phyloP scores from a whole-genome alignment of 352 stramenopile genomes.

The Globisporangium spinosum region DNA sequence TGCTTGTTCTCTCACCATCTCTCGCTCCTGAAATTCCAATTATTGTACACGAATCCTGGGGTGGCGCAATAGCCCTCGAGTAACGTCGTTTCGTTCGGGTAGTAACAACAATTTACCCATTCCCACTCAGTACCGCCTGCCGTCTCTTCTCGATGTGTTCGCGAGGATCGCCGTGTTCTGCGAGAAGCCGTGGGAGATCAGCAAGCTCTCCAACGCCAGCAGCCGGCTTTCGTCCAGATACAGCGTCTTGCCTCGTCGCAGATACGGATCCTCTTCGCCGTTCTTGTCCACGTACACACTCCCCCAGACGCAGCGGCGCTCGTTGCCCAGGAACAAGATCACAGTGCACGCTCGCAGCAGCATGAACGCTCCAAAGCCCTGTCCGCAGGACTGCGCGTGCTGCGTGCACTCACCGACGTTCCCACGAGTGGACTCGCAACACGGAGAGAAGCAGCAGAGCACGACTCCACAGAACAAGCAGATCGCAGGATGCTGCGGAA shows the following conservation, averaged over 20 bases:
- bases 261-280: constrained; percentile 78
- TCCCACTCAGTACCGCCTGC: constrained; percentile 60
- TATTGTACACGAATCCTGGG: background rate
- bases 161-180: constrained; percentile 77
- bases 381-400: constrained; percentile 61
- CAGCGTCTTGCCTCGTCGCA: constrained; percentile 72
- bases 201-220: constrained; percentile 56
- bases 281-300: constrained; percentile 86
- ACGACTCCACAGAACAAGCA: constrained; percentile 75
- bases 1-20: background rate
- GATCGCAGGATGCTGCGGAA: constrained; percentile 67
- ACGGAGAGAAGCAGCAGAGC: constrained; percentile 74
- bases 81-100: background rate
- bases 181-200: constrained; percentile 71
- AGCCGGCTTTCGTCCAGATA: constrained; percentile 57
- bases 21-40: background rate
- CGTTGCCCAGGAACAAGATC: constrained; percentile 79
- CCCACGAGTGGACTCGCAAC: constrained; percentile 50
- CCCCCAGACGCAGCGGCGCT: constrained; percentile 76
- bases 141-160: constrained; percentile 72
- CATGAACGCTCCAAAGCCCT: constrained; percentile 61
- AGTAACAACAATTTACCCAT: background rate
- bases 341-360: constrained; percentile 77
- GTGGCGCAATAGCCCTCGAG: too few relatives aligned
- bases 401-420: constrained; percentile 73